Evolutionary conservation across 108 stramenopile species (phyloP).

Genomic region (Cylindrotheca closterium): DNA sequence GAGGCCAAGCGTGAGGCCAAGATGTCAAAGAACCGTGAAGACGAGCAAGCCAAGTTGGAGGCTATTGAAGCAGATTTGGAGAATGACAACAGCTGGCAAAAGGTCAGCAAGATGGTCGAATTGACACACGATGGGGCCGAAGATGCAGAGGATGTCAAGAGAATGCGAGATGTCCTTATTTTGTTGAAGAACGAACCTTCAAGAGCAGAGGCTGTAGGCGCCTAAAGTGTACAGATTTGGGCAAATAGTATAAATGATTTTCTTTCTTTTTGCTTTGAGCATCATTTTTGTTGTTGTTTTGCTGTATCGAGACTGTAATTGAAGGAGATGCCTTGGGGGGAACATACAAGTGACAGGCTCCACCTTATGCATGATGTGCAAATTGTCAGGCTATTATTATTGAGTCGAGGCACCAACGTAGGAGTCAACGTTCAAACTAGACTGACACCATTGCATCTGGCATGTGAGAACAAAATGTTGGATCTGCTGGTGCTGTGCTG

Average conservation of each 20-base stretch:
- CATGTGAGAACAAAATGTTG: too few relatives aligned
- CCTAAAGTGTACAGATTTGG: constrained; percentile 11
- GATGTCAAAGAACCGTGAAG: constrained; percentile 83
- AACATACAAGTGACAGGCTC: too few relatives aligned
- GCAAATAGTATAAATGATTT: background rate
- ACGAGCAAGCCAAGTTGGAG: constrained; percentile 91
- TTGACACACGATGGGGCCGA: constrained; percentile 72
- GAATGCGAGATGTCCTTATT: constrained; percentile 86
- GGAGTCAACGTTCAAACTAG: too few relatives aligned
- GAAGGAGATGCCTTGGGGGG: too few relatives aligned
- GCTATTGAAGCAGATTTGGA: constrained; percentile 93
- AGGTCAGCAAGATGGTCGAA: constrained; percentile 86
- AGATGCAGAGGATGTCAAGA: constrained; percentile 55
- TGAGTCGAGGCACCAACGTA: too few relatives aligned
- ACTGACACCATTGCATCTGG: too few relatives aligned
- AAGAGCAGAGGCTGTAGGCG: constrained; percentile 61
- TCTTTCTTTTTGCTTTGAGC: background rate
- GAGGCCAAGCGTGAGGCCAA: constrained; percentile 67
- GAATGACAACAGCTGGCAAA: constrained; percentile 88
- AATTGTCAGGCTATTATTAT: too few relatives aligned
- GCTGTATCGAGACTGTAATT: too few relatives aligned
- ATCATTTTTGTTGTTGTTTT: background rate
- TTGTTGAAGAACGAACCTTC: constrained; percentile 84
- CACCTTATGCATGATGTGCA: too few relatives aligned
- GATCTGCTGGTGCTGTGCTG: too few relatives aligned